Conservation (phyloP, 2,329 filamentous ascomycete genomes). For the Tolypocladium ovalisporum region DNA sequence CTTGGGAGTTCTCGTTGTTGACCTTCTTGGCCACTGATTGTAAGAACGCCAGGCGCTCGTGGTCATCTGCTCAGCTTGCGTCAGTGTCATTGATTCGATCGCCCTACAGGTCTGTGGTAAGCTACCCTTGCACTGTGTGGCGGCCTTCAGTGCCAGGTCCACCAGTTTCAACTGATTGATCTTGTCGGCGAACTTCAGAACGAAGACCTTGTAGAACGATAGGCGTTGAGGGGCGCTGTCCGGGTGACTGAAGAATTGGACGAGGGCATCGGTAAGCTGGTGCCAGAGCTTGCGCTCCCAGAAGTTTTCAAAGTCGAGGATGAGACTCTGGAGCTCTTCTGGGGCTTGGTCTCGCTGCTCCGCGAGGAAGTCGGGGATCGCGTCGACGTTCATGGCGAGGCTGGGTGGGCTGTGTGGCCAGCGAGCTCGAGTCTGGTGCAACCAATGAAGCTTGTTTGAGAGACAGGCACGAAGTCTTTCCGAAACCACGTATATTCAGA, state of each 20-base stretch:
- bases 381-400: conserved; percentile 65
- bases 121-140: conserved; percentile 69
- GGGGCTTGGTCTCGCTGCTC: conserved; percentile 83
- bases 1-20: conserved; percentile 84
- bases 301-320: conserved; percentile 87
- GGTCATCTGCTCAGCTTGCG: conserved; percentile 55
- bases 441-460: background rate
- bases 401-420: background rate
- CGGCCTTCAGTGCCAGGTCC: conserved; percentile 76
- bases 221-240: conserved; percentile 77
- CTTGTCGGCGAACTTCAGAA: conserved; percentile 93
- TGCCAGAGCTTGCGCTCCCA: conserved; percentile 99
- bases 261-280: conserved; percentile 82
- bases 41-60: conserved; percentile 78
- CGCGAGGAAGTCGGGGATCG: conserved; percentile 83
- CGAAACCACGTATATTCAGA: background rate
- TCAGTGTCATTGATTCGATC: background rate
- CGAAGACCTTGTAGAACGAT: conserved; percentile 86
- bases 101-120: background rate
- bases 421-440: background rate
- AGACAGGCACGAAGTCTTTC: background rate
- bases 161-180: conserved; percentile 99
- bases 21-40: conserved; percentile 76
- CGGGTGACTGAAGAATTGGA: conserved; percentile 77
- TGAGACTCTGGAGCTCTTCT: conserved; percentile 75